Percentiles rank a stretch among this genome's conserved stretches.
phyloP scores from a whole-genome alignment of 2,329 filamentous ascomycete genomes.

The Lasiodiplodia citricola region DNA sequence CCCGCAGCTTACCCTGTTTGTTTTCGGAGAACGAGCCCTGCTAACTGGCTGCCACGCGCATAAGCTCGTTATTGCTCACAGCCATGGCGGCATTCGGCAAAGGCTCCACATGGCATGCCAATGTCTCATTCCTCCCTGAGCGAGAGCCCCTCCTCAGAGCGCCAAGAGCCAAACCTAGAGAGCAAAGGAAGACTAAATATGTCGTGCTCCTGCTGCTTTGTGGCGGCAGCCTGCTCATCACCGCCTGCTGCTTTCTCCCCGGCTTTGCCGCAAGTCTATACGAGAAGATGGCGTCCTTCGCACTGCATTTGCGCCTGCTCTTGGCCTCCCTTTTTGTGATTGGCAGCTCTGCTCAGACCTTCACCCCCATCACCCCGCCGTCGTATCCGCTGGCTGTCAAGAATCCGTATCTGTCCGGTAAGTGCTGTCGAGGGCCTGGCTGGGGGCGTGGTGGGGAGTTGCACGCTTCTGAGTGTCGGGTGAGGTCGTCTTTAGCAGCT shows the following conservation, averaged over 20 bases:
- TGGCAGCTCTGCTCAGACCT: slow-evolving; percentile 25
- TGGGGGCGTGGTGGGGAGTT: slow-evolving; percentile 7
- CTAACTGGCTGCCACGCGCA: slow-evolving; percentile 25
- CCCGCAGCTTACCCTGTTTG: slow-evolving; percentile 17
- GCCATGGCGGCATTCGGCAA: slow-evolving; percentile 22
- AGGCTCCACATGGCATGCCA: slow-evolving; percentile 25
- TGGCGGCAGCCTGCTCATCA: slow-evolving; percentile 19
- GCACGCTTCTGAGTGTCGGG: background rate
- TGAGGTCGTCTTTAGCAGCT: slow-evolving; percentile 9
- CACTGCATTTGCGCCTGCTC: slow-evolving; percentile 11
- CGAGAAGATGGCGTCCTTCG: slow-evolving; percentile 22
- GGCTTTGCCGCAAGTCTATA: slow-evolving; percentile 17
- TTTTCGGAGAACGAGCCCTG: slow-evolving; percentile 15
- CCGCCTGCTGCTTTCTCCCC: slow-evolving; percentile 15
- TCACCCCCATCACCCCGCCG: slow-evolving; percentile 42
- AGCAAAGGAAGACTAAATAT: slow-evolving; percentile 23
- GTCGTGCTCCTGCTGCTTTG: slow-evolving; percentile 22
- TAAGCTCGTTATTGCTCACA: slow-evolving; percentile 27
- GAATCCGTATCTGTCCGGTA: slow-evolving; percentile 49
- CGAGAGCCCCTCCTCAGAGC: slow-evolving; percentile 22
- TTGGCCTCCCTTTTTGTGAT: slow-evolving; percentile 14
- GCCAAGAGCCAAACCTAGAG: slow-evolving; percentile 11
- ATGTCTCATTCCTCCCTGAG: slow-evolving; percentile 24
- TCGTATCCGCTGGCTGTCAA: slow-evolving; percentile 53
- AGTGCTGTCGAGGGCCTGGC: background rate